phyloP scores from a whole-genome alignment of 805 yeast species.

The Candida broadrunensis region DNA sequence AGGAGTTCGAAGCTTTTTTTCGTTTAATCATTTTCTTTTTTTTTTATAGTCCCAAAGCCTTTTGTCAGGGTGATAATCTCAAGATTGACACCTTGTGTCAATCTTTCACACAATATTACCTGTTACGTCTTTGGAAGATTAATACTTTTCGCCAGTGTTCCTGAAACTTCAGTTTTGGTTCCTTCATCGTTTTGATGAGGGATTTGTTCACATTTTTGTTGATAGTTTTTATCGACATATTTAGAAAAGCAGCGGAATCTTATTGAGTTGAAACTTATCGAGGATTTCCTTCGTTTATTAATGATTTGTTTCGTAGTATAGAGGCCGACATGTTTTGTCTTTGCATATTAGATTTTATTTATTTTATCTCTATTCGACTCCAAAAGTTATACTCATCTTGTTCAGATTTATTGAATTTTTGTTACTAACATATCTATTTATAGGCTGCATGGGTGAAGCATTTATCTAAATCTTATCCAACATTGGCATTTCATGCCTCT shows the following conservation, averaged over 20 bases:
- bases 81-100: slow-evolving; percentile 27
- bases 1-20: slow-evolving; percentile 5
- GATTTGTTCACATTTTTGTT: slow-evolving; percentile 29
- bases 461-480: slow-evolving; percentile 86
- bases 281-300: slow-evolving; percentile 18
- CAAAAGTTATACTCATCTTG: neutral
- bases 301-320: slow-evolving; percentile 76
- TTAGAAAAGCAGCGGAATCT: slow-evolving; percentile 56
- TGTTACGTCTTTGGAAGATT: slow-evolving; percentile 98
- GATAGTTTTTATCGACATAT: slow-evolving; percentile 40
- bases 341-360: neutral
- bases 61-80: slow-evolving; percentile 72
- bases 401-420: neutral
- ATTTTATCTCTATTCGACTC: slow-evolving; percentile 1
- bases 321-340: slow-evolving; percentile 60
- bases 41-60: slow-evolving; percentile 61
- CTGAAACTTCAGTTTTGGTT: slow-evolving; percentile 49
- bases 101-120: slow-evolving; percentile 51
- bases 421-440: slow-evolving; percentile 16
- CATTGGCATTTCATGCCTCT: slow-evolving; percentile 96
- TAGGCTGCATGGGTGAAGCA: slow-evolving; percentile 99
- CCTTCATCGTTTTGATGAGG: slow-evolving; percentile 34
- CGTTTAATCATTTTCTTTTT: slow-evolving; percentile 4
- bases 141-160: slow-evolving; percentile 57
- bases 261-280: slow-evolving; percentile 75